A percentile compares a stretch with the other conserved stretches of the same genome.
phyloP scores from a whole-genome alignment of 2,329 filamentous ascomycete species.

The Penicillium sp. region DNA sequence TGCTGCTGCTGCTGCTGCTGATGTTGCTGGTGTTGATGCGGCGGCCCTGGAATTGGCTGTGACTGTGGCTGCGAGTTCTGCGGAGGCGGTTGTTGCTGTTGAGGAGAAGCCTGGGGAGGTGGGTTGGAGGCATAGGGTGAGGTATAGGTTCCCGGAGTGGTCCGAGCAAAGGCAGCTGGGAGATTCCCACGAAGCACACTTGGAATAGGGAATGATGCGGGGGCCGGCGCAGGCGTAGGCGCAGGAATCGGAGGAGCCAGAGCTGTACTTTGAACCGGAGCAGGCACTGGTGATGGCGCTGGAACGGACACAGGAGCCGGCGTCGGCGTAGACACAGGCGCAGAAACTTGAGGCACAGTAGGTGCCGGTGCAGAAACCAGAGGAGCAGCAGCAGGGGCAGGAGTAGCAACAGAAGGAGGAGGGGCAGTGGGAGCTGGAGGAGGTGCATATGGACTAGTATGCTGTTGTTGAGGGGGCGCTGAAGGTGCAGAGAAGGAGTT shows the following conservation, averaged over 20 bases:
- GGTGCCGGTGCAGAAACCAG: constrained; percentile 23
- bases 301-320: constrained; percentile 14
- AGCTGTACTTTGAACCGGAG: constrained; percentile 19
- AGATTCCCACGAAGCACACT: constrained; percentile 45
- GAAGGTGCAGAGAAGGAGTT: constrained; percentile 37
- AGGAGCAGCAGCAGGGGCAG: constrained; percentile 15
- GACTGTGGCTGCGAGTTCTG: constrained; percentile 34
- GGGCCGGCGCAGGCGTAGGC: constrained; percentile 26
- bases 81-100: constrained; percentile 37
- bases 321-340: neutral
- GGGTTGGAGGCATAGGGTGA: constrained; percentile 48
- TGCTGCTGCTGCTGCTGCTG: constrained; percentile 15
- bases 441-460: constrained; percentile 31
- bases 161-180: constrained; percentile 44
- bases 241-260: constrained; percentile 20
- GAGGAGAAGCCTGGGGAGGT: constrained; percentile 37
- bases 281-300: constrained; percentile 17
- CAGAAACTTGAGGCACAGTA: constrained; percentile 14
- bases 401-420: constrained; percentile 12
- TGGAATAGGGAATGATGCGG: constrained; percentile 40
- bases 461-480: constrained; percentile 31
- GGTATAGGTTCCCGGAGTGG: constrained; percentile 43
- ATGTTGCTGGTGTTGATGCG: constrained; percentile 24
- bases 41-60: constrained; percentile 27
- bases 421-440: constrained; percentile 25